Evolutionary conservation across 257 asterid genomes (phyloP).

Genomic region (Handroanthus guayacan): DNA sequence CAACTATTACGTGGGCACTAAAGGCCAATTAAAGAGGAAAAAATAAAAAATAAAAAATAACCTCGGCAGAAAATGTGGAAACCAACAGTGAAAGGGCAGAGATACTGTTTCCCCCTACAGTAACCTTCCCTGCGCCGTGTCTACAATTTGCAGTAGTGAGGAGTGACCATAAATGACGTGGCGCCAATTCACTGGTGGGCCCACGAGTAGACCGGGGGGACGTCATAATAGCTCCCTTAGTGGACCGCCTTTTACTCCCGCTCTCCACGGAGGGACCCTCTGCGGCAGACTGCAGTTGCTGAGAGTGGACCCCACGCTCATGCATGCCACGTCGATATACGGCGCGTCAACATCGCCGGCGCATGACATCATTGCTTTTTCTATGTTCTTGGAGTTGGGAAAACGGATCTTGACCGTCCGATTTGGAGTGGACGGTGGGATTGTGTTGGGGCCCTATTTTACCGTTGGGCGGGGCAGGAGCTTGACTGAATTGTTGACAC

Average conservation of each 20-base stretch:
- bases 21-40: no score
- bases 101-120: neutral
- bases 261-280: conserved; percentile 19
- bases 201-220: neutral
- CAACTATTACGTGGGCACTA: no score
- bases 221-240: conserved; percentile 8
- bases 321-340: conserved; percentile 35
- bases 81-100: neutral
- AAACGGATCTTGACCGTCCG: conserved; percentile 12
- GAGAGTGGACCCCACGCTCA: conserved; percentile 25
- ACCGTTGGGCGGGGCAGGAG: conserved; percentile 24
- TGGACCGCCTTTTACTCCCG: conserved; percentile 10
- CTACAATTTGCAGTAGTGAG: neutral
- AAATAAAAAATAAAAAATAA: neutral
- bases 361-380: conserved; percentile 26
- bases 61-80: neutral
- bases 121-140: neutral
- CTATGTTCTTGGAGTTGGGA: neutral
- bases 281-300: neutral
- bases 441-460: neutral
- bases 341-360: conserved; percentile 34
- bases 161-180: conserved; percentile 16
- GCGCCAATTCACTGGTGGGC: conserved; percentile 17
- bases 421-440: conserved; percentile 1
- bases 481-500: conserved; percentile 26